Base-by-base conservation (phyloP, 805 yeast species). In the Kodamaea leandrae region DNA sequence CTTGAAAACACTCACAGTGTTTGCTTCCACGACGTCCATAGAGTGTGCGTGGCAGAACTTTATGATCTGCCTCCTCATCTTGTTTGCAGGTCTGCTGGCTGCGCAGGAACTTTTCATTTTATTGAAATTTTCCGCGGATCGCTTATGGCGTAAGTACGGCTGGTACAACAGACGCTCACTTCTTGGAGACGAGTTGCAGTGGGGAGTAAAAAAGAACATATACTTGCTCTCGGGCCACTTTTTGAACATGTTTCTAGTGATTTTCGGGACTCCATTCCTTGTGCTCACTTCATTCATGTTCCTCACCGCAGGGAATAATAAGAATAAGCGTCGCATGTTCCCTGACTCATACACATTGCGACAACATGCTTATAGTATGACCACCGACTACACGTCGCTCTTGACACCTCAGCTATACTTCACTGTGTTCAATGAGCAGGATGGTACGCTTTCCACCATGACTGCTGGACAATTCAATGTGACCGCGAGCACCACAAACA, bases 221-320 rank as follows among this genome's bases (percentile, higher is more conserved):
- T 53, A 51, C 30, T 52, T 54, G 15, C 43, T 58, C 2, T 12
- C 63, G 6, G 80, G 80, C 4, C 49, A 60, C 19, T 10, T 61
- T 1, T 37, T 66, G 6, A 53, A 59, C 17, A 49, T 57, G 13
- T 66, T 65, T 36, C 51, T 72, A 42, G 47, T 55, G 16, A 43
- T 63, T 1, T 68, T 69, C 47, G 70, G 68, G 0, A 57, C 63
- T 19, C 80, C 81, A 1, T 66, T 74, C 36, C 55, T 76, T 38
- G 58, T 73, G 1, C 48, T 69, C 29, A 63, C 77, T 0, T 43
- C 57, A n/a, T 64, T 52, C 43, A 52, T 64, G 56, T 60, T 66
- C 32, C 42, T 41, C 28, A 42, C 50, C 7, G 62, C 67, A 2
- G 45, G 50, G 6, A 44, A 42, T 13, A 25, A 39, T 16, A 48